These are phyloP conservation scores for Helotiales sp. DNA, from an alignment of 2,329 filamentous ascomycete species.

Conservation along the genomic window DNA sequence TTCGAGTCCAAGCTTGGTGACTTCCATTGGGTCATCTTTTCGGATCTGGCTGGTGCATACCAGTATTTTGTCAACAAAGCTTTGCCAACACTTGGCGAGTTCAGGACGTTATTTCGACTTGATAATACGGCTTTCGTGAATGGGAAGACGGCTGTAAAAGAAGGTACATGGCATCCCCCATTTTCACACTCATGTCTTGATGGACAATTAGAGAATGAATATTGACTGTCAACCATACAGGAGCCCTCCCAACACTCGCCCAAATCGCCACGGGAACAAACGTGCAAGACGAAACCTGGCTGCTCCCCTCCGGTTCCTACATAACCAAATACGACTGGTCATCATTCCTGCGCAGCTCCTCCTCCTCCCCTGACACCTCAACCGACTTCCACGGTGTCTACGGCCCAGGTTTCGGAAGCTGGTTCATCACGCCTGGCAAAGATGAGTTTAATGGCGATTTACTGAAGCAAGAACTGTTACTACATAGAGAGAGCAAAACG, in stretches of 20 bases:
- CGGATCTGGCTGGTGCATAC: conserved; percentile 56
- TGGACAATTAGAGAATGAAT: not conserved
- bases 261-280: conserved; percentile 52
- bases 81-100: conserved; percentile 54
- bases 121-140: conserved; percentile 54
- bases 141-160: conserved; percentile 52
- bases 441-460: conserved; percentile 59
- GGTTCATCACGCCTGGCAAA: conserved; percentile 56
- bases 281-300: conserved; percentile 60
- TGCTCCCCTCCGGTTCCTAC: conserved; percentile 52
- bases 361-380: conserved; percentile 42
- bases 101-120: conserved; percentile 55
- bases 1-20: conserved; percentile 54
- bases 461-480: conserved; percentile 57
- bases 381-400: conserved; percentile 51
- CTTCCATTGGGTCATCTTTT: conserved; percentile 58
- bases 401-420: conserved; percentile 53
- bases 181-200: not conserved
- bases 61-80: conserved; percentile 59
- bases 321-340: conserved; percentile 50
- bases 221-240: not conserved
- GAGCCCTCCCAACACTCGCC: conserved; percentile 48
- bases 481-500: conserved; percentile 55
- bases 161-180: conserved; percentile 43
- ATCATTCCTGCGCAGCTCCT: conserved; percentile 46